Percentiles rank a stretch among this genome's conserved stretches.
Conservation (phyloP, 768 basidiomycete genomes). For the Serpula lacrymans region DNA sequence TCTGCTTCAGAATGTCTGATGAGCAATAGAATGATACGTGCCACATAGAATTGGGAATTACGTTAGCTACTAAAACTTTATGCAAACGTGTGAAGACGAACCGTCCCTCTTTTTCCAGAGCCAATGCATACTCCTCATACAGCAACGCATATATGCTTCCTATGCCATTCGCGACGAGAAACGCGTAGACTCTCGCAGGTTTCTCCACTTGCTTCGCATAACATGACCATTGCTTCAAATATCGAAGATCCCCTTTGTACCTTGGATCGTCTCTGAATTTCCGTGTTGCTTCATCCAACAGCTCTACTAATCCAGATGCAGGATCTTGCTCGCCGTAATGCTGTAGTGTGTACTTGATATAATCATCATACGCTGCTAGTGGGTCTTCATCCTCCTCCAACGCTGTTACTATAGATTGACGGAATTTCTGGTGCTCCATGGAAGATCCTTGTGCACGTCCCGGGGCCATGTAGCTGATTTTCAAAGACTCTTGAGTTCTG, state of each 20-base stretch:
- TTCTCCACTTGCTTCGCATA: conserved; percentile 81
- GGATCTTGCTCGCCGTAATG: conserved; percentile 70
- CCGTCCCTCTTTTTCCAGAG: conserved; percentile 76
- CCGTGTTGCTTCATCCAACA: conserved; percentile 81
- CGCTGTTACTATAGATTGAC: conserved; percentile 45
- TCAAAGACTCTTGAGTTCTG: too few relatives aligned
- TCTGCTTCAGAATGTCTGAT: conserved; percentile 77
- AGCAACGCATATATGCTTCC: conserved; percentile 74
- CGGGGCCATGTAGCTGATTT: too few relatives aligned
- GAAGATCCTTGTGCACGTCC: too few relatives aligned
- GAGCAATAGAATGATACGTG: too few relatives aligned
- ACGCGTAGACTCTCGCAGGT: conserved; percentile 65
- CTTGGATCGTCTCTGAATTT: conserved; percentile 79
- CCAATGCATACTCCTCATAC: conserved; percentile 88
- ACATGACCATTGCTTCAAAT: conserved; percentile 88
- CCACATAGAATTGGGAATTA: too few relatives aligned
- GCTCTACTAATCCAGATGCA: conserved; percentile 69
- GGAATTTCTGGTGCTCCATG: conserved; percentile 20
- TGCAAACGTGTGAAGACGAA: conserved; percentile 36
- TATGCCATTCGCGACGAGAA: conserved; percentile 68
- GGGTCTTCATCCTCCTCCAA: conserved; percentile 81
- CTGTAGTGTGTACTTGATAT: conserved; percentile 86
- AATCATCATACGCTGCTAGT: conserved; percentile 78
- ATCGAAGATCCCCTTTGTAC: conserved; percentile 86
- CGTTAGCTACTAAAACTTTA: conserved; percentile 2